A percentile compares a stretch with the other conserved stretches of the same genome.
These are phyloP conservation scores for Rickenella mellea DNA, from an alignment of 768 basidiomycete genomes.

Conservation along the genomic window DNA sequence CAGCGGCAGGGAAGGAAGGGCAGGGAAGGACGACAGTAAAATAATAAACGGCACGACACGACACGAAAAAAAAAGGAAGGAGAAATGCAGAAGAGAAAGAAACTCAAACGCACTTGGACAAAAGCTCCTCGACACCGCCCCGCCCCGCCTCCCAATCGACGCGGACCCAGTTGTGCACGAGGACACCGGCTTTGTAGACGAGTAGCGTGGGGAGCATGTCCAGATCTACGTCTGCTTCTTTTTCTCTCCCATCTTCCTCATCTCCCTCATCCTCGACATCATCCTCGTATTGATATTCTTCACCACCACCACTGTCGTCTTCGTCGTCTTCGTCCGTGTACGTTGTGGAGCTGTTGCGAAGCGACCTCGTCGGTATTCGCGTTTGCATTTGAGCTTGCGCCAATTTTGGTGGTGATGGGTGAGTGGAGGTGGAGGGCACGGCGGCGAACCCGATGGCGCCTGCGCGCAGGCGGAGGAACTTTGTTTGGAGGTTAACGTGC, in stretches of 20 bases:
- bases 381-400: slow-evolving; percentile 9
- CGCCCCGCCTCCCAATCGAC: slow-evolving; percentile 78
- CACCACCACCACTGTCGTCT: slow-evolving; percentile 35
- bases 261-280: slow-evolving; percentile 21
- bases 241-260: slow-evolving; percentile 33
- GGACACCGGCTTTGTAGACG: slow-evolving; percentile 69
- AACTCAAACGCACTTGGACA: slow-evolving; percentile 41
- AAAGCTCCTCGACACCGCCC: slow-evolving; percentile 58
- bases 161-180: slow-evolving; percentile 84
- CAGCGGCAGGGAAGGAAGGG: too few species aligned
- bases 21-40: neutral
- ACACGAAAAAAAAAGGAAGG: neutral
- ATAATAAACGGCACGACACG: neutral
- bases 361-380: slow-evolving; percentile 3
- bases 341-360: slow-evolving; percentile 3
- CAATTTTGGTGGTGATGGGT: slow-evolving; percentile 5
- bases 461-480: slow-evolving; percentile 78
- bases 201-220: slow-evolving; percentile 75
- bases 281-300: slow-evolving; percentile 24
- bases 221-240: slow-evolving; percentile 60
- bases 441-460: slow-evolving; percentile 65
- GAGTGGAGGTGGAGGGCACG: slow-evolving; percentile 16
- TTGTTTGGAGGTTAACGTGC: slow-evolving; percentile 57
- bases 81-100: slow-evolving; percentile 1
- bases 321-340: slow-evolving; percentile 32